Conservation (phyloP, 768 basidiomycete species). For the Naematelia encephala region DNA sequence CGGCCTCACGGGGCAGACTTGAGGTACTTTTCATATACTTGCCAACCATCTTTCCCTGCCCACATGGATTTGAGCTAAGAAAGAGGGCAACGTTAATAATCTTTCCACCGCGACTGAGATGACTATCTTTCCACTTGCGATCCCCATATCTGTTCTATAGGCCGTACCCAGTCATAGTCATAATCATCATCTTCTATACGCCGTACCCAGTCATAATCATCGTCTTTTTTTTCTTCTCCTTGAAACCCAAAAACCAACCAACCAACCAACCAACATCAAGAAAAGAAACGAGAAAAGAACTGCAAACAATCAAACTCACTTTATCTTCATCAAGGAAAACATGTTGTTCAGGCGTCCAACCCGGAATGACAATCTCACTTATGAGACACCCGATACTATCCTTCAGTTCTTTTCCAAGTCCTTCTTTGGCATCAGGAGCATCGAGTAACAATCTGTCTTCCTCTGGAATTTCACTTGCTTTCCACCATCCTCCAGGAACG, state of each 20-base stretch:
- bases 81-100: too few species aligned
- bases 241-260: background rate
- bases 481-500: conserved; percentile 48
- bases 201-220: background rate
- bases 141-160: too few species aligned
- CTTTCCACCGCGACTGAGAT: too few species aligned
- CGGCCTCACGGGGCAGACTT: background rate
- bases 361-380: conserved; percentile 62
- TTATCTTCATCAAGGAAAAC: conserved; percentile 37
- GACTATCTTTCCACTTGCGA: too few species aligned
- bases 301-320: conserved; percentile 19
- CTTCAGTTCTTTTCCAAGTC: conserved; percentile 49
- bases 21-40: conserved; percentile 8
- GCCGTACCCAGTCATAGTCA: background rate
- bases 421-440: background rate
- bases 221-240: background rate
- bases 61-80: conserved; percentile 17
- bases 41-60: conserved; percentile 13
- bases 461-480: conserved; percentile 45
- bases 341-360: conserved; percentile 44
- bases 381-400: conserved; percentile 57
- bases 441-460: conserved; percentile 35
- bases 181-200: background rate
- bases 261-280: background rate
- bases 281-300: background rate